Base-by-base conservation (phyloP, 352 stramenopile genomes). In the Globisporangium paddicum region DNA sequence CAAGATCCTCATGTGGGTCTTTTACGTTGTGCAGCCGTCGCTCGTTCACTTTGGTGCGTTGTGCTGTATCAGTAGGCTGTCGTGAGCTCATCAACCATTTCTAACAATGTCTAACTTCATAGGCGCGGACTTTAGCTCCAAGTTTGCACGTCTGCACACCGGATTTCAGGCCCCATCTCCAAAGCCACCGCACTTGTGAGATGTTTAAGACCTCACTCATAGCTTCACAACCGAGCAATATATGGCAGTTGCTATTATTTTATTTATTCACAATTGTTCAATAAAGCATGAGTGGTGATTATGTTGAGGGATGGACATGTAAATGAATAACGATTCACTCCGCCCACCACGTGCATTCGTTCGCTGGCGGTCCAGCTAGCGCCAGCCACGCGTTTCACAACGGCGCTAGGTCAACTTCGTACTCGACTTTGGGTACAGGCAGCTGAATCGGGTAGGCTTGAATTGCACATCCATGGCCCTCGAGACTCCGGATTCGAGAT, bases 61-160 rank as follows among this genome's bases (percentile, higher is more conserved):
- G 11, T 3, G 28, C 6, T 32, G 28, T 6, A 32, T 53, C 7
- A 47, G 18, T 21, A 23, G 18, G 16, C 9, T 13, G 2, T 28
- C 0, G 25, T 35, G 23, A 25, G 6, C 45, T 23, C 45, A 21
- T 6, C 10, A 5, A n/a, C 14, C 28, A 32, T 54, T 6, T n/a
- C 19, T 26, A 7, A n/a, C 25, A 41, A 19, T 34, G 28, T 32
- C 9, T 32, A 38, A 38, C 34, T 14, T 11, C 13, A 38, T n/a
- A 50, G 53, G 26, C 8, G 19, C 45, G 13, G 37, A 55, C 14
- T 55, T 55, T 25, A 53, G 55, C 55, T 62, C 37, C 32, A 7
- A 55, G 25, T 62, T 62, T 14, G 42, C 18, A 9, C n/a, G 46
- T 25, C 26, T 52, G n/a, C 25, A 52, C 26, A 16, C 3, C 30